Conservation (phyloP, 1,139 yeast genomes). For the Petasospora fabianii region DNA sequence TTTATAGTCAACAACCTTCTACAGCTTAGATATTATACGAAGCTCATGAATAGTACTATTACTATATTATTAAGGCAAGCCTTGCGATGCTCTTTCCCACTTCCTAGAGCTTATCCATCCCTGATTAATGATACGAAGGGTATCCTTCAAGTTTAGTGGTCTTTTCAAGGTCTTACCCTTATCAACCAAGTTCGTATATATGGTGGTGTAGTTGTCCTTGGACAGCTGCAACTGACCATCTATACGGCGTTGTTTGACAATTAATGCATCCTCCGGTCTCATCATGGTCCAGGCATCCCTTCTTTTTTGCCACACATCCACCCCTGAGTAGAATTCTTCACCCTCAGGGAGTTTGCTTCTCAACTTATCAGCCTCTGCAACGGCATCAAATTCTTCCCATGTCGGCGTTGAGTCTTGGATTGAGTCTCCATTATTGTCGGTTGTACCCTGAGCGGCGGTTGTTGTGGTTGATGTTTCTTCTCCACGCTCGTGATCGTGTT, state of each 20-base stretch:
- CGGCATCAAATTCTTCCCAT: constrained; percentile 30
- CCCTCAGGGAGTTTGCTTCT: constrained; percentile 12
- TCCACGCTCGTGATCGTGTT: constrained; percentile 14
- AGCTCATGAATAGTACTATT: no score
- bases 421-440: constrained; percentile 8
- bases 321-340: constrained; percentile 41
- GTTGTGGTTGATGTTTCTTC: constrained; percentile 7
- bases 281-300: constrained; percentile 54
- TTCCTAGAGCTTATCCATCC: constrained; percentile 68
- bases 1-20: no score
- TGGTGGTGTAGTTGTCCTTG: constrained; percentile 46
- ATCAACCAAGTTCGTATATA: constrained; percentile 56
- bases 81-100: constrained; percentile 49
- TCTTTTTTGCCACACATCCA: constrained; percentile 55
- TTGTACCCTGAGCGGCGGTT: constrained; percentile 4
- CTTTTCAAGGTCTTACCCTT: constrained; percentile 54
- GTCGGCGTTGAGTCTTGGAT: constrained; percentile 3
- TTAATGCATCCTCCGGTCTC: constrained; percentile 24
- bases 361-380: constrained; percentile 29
- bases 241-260: constrained; percentile 20
- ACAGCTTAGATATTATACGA: no score
- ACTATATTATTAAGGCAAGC: constrained; percentile 26
- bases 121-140: constrained; percentile 54
- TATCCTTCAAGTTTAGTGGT: constrained; percentile 58
- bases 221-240: constrained; percentile 29